Percentiles rank a stretch among this genome's conserved stretches.
Evolutionary conservation across 1,284 basidiomycete species (phyloP).

Genomic region (Singerocomus inundabilis): DNA sequence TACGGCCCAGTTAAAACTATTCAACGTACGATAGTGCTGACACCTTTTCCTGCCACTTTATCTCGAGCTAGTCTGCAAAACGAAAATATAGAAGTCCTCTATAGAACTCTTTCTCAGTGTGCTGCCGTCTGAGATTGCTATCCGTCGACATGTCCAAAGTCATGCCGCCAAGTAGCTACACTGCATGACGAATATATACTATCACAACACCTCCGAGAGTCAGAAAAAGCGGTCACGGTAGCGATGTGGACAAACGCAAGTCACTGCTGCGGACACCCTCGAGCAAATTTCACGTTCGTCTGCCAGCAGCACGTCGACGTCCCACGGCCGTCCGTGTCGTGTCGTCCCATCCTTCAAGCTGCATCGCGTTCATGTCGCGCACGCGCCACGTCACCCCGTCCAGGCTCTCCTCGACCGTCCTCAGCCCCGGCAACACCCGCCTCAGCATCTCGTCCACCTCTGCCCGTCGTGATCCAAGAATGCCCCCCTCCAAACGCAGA

Average conservation of each 20-base stretch:
- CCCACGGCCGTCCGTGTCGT: neutral
- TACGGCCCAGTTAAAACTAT: conserved; percentile 16
- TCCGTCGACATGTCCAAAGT: too few relatives aligned
- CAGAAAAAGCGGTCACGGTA: too few relatives aligned
- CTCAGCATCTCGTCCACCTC: conserved; percentile 22
- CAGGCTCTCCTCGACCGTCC: conserved; percentile 22
- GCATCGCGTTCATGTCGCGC: conserved; percentile 9
- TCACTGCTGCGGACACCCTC: neutral
- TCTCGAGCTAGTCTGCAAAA: neutral
- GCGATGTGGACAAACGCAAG: neutral
- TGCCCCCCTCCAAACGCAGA: conserved; percentile 16
- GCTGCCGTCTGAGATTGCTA: too few relatives aligned
- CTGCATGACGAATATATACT: too few relatives aligned
- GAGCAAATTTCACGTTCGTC: conserved; percentile 18
- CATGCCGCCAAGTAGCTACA: too few relatives aligned
- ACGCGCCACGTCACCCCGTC: conserved; percentile 14
- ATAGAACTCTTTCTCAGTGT: conserved; percentile 3
- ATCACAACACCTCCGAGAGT: too few relatives aligned
- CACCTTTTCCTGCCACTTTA: conserved; percentile 25
- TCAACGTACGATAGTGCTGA: conserved; percentile 26
- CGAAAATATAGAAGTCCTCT: conserved; percentile 11
- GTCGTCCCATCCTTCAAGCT: neutral
- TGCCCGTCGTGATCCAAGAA: conserved; percentile 14
- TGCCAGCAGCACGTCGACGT: conserved; percentile 1
- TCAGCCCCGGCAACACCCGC: conserved; percentile 21